Base-by-base conservation (phyloP, 495 filamentous ascomycete genomes). In the Zalerion maritima region DNA sequence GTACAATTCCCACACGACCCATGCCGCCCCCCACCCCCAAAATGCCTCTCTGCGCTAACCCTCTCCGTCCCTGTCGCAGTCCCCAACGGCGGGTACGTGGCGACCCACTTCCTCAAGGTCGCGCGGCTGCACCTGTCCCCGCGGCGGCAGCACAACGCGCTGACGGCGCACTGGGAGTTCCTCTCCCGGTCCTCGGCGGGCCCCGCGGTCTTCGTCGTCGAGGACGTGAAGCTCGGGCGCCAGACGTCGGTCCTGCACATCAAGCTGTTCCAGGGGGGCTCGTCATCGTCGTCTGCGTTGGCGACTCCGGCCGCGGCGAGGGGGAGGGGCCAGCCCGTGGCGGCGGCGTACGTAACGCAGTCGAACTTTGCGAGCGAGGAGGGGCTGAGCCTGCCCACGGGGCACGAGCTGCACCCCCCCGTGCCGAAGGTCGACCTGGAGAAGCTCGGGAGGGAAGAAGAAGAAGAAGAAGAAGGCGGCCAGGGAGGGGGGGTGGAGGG, bases 31-130 rank as follows among this genome's bases (percentile, higher is more conserved):
- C n/a, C n/a, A n/a, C n/a, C n/a, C n/a, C n/a, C n/a, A n/a, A n/a
- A n/a, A n/a, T n/a, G n/a, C n/a, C n/a, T n/a, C n/a, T n/a, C n/a
- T n/a, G n/a, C n/a, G n/a, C n/a, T n/a, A n/a, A n/a, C n/a, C n/a
- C n/a, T n/a, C n/a, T n/a, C n/a, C n/a, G n/a, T n/a, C n/a, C n/a
- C n/a, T n/a, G n/a, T n/a, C n/a, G n/a, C 43, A 81, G 83, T 93
- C 4, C 81, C 81, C 12, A 81, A 93, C 42, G 83, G 82, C 34
- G 84, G 83, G 26, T 87, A 78, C 42, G 72, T 78, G 7, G 74
- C 75, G 12, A 58, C 75, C 7, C 46, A 43, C 28, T 38, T 91
- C 35, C 64, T 81, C 40, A 51, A 56, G 10, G 66, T 77, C 13
- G 70, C 72, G 5, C 47, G 50, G 2, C 58, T 53, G 9, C 78